These are phyloP conservation scores for Tieghemiomyces parasiticus DNA, from an alignment of 192 early-diverging fungal species.

Conservation along the genomic window DNA sequence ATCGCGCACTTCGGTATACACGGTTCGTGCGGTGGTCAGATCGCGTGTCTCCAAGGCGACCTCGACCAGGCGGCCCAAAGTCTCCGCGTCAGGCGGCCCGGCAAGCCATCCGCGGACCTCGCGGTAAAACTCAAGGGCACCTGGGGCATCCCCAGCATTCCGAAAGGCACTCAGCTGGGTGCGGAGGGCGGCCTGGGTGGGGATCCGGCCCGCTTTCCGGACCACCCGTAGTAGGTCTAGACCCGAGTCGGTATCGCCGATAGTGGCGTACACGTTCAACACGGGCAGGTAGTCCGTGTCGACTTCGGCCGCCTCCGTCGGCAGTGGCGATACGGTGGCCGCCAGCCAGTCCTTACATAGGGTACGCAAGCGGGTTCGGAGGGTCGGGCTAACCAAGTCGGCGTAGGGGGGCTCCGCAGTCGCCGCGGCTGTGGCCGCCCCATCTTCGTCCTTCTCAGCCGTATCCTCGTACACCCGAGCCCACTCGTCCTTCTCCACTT, in stretches of 20 bases:
- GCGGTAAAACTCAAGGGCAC: neutral
- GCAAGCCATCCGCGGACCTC: neutral
- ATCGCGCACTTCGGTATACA: neutral
- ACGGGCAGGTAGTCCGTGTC: neutral
- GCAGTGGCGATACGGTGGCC: neutral
- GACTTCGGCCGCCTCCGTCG: neutral
- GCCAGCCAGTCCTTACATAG: constrained; percentile 2
- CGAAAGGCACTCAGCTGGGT: neutral
- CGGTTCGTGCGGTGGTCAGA: neutral
- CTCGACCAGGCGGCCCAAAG: neutral
- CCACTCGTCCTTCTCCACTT: no score
- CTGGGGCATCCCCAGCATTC: neutral
- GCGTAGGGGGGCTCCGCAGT: neutral
- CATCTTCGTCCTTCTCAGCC: neutral
- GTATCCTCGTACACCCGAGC: neutral
- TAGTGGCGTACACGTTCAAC: neutral
- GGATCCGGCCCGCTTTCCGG: no score
- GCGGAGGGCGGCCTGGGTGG: neutral
- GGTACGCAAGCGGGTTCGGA: neutral
- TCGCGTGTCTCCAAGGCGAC: neutral
- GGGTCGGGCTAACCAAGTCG: neutral
- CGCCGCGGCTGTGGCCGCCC: neutral
- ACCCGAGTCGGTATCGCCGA: neutral
- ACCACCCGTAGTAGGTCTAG: neutral
- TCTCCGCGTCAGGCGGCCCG: neutral